These are phyloP conservation scores for Clonostachys rhizophaga DNA, from an alignment of 2,329 filamentous ascomycete species.

Conservation along the genomic window DNA sequence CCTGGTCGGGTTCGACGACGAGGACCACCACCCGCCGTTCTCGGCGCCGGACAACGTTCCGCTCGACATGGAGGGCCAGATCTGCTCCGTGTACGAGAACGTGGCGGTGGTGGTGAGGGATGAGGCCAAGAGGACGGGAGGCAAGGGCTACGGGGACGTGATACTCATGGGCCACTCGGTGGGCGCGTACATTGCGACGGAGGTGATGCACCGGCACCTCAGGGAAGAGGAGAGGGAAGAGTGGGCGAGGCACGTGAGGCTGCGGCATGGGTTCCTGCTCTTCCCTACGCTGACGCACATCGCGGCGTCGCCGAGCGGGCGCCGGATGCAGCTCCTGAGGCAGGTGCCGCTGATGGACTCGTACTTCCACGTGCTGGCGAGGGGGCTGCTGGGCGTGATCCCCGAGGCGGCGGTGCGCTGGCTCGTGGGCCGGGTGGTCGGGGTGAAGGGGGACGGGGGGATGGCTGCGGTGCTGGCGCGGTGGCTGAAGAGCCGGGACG, in stretches of 20 bases:
- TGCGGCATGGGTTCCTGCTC: conserved; percentile 56
- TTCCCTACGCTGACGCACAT: conserved; percentile 76
- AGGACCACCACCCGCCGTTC: conserved; percentile 35
- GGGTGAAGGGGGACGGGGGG: conserved; percentile 26
- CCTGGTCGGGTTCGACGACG: conserved; percentile 53
- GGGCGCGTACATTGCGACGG: conserved; percentile 66
- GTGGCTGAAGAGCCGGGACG: conserved; percentile 52
- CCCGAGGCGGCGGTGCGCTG: conserved; percentile 32
- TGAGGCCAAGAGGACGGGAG: conserved; percentile 22
- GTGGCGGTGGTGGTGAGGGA: conserved; percentile 29
- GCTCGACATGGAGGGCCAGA: conserved; percentile 48
- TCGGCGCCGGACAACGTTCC: conserved; percentile 28
- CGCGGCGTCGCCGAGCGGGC: conserved; percentile 55
- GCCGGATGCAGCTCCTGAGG: conserved; percentile 24
- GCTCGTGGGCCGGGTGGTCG: conserved; percentile 44
- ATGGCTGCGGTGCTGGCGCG: conserved; percentile 12
- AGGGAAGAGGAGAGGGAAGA: conserved; percentile 16
- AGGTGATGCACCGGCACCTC: conserved; percentile 57
- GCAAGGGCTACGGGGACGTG: conserved; percentile 45
- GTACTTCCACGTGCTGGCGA: conserved; percentile 33
- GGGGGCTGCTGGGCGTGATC: conserved; percentile 31
- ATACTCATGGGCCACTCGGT: conserved; percentile 72
- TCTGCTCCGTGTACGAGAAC: conserved; percentile 34
- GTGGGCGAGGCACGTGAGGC: conserved; percentile 28
- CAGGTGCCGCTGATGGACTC: conserved; percentile 33